Evolutionary conservation across 805 yeast species (phyloP).

Genomic region (Zygotorulaspora danielsina): DNA sequence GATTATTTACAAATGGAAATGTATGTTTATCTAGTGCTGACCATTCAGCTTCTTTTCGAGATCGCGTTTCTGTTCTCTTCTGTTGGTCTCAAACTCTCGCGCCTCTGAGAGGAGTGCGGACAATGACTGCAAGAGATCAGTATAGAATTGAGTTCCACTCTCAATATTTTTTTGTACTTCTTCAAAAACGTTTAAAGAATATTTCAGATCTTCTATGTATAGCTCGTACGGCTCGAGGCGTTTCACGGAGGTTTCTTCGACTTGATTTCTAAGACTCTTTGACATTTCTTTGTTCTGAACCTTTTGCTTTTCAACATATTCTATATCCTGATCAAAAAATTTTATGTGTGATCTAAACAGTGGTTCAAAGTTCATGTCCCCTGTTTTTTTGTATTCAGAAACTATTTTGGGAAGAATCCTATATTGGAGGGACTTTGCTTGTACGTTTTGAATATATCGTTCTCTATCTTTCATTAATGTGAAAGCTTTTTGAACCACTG

Average conservation of each 20-base stretch:
- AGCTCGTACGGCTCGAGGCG: constrained; percentile 21
- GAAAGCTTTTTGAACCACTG: constrained; percentile 36
- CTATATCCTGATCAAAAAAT: constrained; percentile 48
- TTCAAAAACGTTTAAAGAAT: constrained; percentile 37
- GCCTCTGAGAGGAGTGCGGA: constrained; percentile 45
- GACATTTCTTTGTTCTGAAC: constrained; percentile 39
- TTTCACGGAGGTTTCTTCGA: constrained; percentile 1
- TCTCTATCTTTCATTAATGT: constrained; percentile 34
- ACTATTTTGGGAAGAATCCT: constrained; percentile 52
- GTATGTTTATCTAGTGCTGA: neutral
- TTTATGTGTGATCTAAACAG: constrained; percentile 43
- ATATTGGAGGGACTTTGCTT: constrained; percentile 43
- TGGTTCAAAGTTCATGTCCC: constrained; percentile 37
- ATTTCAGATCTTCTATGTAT: constrained; percentile 27
- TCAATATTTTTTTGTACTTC: constrained; percentile 57
- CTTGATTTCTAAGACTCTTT: constrained; percentile 36
- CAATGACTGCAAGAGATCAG: constrained; percentile 50
- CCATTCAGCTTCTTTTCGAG: constrained; percentile 36
- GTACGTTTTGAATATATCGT: constrained; percentile 39
- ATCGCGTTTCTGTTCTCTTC: constrained; percentile 52
- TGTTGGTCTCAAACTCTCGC: constrained; percentile 46
- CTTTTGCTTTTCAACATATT: constrained; percentile 42
- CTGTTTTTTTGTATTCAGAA: constrained; percentile 40
- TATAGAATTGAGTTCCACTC: constrained; percentile 70
- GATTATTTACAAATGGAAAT: neutral